Base-by-base conservation (phyloP, 768 basidiomycete species). In the Psilocybe sp. region DNA sequence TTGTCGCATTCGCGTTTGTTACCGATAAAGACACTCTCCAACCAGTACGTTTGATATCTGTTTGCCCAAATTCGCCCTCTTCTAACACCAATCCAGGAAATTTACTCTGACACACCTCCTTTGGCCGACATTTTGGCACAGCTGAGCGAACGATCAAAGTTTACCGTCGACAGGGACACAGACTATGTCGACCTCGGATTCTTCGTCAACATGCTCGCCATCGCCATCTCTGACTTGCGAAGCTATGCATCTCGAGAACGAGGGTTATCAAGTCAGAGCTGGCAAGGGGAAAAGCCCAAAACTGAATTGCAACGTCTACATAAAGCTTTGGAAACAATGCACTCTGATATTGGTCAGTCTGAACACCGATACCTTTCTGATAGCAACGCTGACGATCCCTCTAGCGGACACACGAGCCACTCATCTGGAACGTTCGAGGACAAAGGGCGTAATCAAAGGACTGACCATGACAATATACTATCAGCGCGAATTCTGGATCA, bases 381-480 rank as follows among this genome's bases (percentile, higher is more conserved):
- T 35, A 16, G 11, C 5, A 7, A 19, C 42, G 34, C 28, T 46
- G n/a, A 46, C 38, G 4, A 33, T 32, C 31, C 33, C 34, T 38
- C 11, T 51, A 89, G 87, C 79, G 40, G 89, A 91, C 61, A 83
- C 81, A 2, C 84, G 87, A 40, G 87, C 85, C 20, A 81, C 84
- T 1, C 80, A 87, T 63, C 72, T 92, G 32, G 88, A 90, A 53
- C 82, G 89, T 41, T 88, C 89, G 2, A 76, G 85, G 49, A 77
- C 81, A 4, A 92, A 91, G 57, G 84, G 81, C 2, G 76, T 77
- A 0, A 64, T 90, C 43, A 85, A 90, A 60, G 79, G 78, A 39
- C 64, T 89, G 12, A 71, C 78, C 8, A 76, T 85, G 70, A 78
- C 83, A 18, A 66, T 90, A 11, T 64, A 79, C 58, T 89, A 85